phyloP scores from a whole-genome alignment of 768 basidiomycete species.

The Amanita inopinata region DNA sequence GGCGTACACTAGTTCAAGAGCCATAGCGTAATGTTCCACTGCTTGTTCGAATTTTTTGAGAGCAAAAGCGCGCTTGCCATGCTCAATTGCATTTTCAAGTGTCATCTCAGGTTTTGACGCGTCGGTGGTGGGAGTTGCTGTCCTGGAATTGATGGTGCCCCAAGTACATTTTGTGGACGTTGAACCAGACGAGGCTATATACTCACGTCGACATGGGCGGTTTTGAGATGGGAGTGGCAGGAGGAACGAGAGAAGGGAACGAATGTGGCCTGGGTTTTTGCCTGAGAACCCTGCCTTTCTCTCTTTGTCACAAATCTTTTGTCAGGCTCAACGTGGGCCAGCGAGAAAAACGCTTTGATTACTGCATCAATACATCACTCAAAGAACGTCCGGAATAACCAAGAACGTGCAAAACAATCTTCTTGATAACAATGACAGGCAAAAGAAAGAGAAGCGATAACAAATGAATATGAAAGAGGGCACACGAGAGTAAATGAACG shows the following conservation, averaged over 20 bases:
- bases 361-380: constrained; percentile 3
- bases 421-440: not conserved
- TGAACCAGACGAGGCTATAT: not conserved
- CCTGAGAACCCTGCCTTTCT: too few species aligned
- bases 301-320: too few species aligned
- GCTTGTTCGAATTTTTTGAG: constrained; percentile 81
- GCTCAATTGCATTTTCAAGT: constrained; percentile 57
- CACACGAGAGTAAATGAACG: not conserved
- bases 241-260: not conserved
- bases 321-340: not conserved
- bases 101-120: constrained; percentile 19
- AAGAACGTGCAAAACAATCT: not conserved
- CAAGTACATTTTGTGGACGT: not conserved
- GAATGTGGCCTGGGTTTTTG: too few species aligned
- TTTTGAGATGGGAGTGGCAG: not conserved
- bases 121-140: constrained; percentile 14
- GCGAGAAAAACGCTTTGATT: not conserved
- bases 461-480: not conserved
- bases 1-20: constrained; percentile 77
- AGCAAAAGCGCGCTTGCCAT: constrained; percentile 82
- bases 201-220: constrained; percentile 5
- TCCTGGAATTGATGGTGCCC: not conserved
- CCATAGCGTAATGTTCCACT: constrained; percentile 74
- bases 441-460: not conserved
- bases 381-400: not conserved